phyloP scores from a whole-genome alignment of 371 early-diverging fungal species.

The Syncephalastrum sp. region DNA sequence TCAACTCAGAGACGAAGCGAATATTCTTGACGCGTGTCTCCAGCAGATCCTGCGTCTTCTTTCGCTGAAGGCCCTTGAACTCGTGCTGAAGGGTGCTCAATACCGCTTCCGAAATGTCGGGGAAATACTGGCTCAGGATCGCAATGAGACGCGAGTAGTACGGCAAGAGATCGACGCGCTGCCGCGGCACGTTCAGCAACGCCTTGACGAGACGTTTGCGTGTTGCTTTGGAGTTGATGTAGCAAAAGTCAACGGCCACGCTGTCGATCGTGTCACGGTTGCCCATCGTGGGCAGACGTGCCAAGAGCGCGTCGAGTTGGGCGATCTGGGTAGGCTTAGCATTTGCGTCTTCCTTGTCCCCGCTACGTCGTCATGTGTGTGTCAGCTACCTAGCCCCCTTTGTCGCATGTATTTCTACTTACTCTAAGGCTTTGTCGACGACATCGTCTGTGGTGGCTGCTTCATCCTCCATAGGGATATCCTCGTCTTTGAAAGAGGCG shows the following conservation, averaged over 20 bases:
- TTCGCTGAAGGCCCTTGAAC: conserved; percentile 69
- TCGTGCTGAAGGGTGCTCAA: conserved; percentile 72
- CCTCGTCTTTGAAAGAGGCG: too few species aligned
- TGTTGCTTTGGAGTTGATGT: conserved; percentile 77
- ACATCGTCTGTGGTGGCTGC: conserved; percentile 15
- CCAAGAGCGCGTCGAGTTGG: conserved; percentile 68
- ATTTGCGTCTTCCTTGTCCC: conserved; percentile 36
- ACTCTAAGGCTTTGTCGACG: conserved; percentile 41
- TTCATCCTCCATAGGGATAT: conserved; percentile 5
- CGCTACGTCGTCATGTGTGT: not conserved
- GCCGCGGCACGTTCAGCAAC: conserved; percentile 77
- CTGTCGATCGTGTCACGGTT: conserved; percentile 88
- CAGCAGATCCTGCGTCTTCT: conserved; percentile 66
- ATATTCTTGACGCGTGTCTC: conserved; percentile 84
- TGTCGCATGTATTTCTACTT: not conserved
- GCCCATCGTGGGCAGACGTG: conserved; percentile 73
- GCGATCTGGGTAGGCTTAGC: conserved; percentile 51
- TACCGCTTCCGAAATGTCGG: conserved; percentile 78
- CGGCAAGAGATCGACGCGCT: conserved; percentile 84
- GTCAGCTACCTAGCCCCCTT: not conserved
- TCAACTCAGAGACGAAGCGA: conserved; percentile 86
- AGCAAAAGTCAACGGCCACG: conserved; percentile 92
- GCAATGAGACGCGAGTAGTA: conserved; percentile 91
- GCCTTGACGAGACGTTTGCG: conserved; percentile 76
- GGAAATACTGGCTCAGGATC: conserved; percentile 79